Base-by-base conservation (phyloP, 1,284 basidiomycete species). In the Porodaedalea pini region DNA sequence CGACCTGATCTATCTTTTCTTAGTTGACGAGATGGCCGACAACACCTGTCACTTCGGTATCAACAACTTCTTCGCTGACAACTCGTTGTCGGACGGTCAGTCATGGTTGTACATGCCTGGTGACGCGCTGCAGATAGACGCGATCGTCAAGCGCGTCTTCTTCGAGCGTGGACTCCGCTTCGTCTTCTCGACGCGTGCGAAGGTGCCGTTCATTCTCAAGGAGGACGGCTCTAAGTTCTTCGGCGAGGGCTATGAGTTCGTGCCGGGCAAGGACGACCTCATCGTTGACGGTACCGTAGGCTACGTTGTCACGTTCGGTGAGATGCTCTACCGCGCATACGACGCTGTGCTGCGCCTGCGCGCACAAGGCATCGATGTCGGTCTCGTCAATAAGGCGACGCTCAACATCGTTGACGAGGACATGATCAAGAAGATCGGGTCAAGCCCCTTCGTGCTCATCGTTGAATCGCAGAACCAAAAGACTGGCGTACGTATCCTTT, bases 381-480 rank as follows among this genome's bases (percentile, higher is more conserved):
- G 90, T 31, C 69, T 93, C 67, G 81, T 93, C 71, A 92, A 92
- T 76, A 93, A 93, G 74, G 77, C 88, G 10, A 88, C 86, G 39
- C 74, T 93, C 62, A 92, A 92, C 70, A 68, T 91, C 41, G 82
- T 92, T 15, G 90, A 93, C 70, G 91, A 93, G 70, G 70, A 86
- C 81, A 75, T 73, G 15, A 81, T 89, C 64, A 78, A 69, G 69
- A 89, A 90, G 75, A 79, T 88, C 54, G 90, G 91, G 17, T 67
- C 75, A 23, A 85, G 78, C 62, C 80, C 78, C 36, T 92, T 92
- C 70, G 88, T 92, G 21, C 79, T 93, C 36, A 82, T 92, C 40
- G 90, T 88, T 21, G 91, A 93, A 73, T 86, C 88, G n/a, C 76
- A 88, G 57, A 92, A 90, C 76, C 86, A 88, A 72, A 90, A 89